These are phyloP conservation scores for Penicillium sp. DNA, from an alignment of 2,329 filamentous ascomycete species.

Conservation along the genomic window DNA sequence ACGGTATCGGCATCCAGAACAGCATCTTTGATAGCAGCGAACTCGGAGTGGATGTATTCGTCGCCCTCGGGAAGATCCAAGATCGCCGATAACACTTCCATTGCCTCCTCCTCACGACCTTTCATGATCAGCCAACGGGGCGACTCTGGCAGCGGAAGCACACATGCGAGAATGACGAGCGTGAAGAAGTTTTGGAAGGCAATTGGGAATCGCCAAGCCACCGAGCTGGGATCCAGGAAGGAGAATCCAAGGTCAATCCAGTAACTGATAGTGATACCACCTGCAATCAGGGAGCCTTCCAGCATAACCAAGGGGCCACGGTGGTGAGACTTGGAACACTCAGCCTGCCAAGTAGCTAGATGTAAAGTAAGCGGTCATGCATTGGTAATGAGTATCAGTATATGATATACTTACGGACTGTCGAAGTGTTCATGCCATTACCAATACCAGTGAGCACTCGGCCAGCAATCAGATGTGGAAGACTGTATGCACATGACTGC, in stretches of 20 bases:
- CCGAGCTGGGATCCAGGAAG: slow-evolving; percentile 47
- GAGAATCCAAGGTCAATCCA: slow-evolving; percentile 54
- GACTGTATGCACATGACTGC: slow-evolving; percentile 48
- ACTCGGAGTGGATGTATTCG: slow-evolving; percentile 45
- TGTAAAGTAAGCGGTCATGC: not conserved
- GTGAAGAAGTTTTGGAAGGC: slow-evolving; percentile 58
- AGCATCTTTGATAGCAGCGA: slow-evolving; percentile 51
- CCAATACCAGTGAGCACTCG: slow-evolving; percentile 55
- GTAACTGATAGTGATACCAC: slow-evolving; percentile 49
- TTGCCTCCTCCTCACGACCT: slow-evolving; percentile 52
- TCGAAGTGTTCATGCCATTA: slow-evolving; percentile 54
- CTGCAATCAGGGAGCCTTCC: slow-evolving; percentile 50
- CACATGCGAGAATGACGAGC: slow-evolving; percentile 47
- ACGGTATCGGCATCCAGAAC: slow-evolving; percentile 51
- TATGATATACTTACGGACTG: slow-evolving; percentile 48
- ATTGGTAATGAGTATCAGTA: not conserved
- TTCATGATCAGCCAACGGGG: slow-evolving; percentile 58
- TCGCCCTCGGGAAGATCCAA: slow-evolving; percentile 48
- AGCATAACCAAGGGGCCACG: slow-evolving; percentile 54
- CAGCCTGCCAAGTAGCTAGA: slow-evolving; percentile 24
- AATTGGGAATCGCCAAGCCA: slow-evolving; percentile 56
- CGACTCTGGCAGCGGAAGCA: slow-evolving; percentile 54
- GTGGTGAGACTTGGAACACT: slow-evolving; percentile 50
- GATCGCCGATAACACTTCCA: slow-evolving; percentile 47
- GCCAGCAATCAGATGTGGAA: slow-evolving; percentile 53